Evolutionary conservation across 169 alveolate species (phyloP), one percentile per base, ranked within the genome.

Genomic region (Babesia caballi): DNA sequence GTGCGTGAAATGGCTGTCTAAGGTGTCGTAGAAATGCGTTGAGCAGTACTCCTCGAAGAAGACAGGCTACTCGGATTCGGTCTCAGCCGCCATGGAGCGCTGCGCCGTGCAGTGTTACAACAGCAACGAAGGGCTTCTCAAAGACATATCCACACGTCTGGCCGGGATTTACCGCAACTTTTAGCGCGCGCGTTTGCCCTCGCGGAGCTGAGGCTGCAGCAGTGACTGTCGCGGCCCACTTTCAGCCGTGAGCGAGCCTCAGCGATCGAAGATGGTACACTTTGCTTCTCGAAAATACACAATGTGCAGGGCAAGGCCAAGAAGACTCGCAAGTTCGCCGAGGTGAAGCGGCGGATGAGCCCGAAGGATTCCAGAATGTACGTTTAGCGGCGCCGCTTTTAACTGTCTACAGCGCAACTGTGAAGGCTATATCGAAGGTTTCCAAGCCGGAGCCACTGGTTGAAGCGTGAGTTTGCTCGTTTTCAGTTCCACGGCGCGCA

Each of bases 251-350:
- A 5, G 17, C 30, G 38, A 47, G n/a, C 41, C 2, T 32, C 61
- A 27, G 23, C 2, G 50, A 5, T 47, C 23, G 17, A 51, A 19
- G 60, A 51, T 51, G 60, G 60, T 60, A 40, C 11, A n/a, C 40
- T 19, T 12, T 1, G 28, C 23, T 38, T 17, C 40, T 14, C 63
- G 53, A 75, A 84, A 83, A 93, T 25, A 19, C 88, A 90, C 8
- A 86, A 84, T 6, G 23, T 61, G 14, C 54, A 70, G 88, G 73
- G 84, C 3, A 81, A 70, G 59, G 83, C 92, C 52, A 92, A 92
- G 76, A 94, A 92, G 93, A 84, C 97, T 15, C 85, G 95, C 56
- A 95, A 96, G 91, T 96, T 95, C 80, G 97, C 97, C 28, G 87
- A 93, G 72, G 94, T 93, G 19, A 92, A 95, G 74, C 57, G 97